Conservation (phyloP, 2,329 filamentous ascomycete genomes). For the Xylaria sp. region DNA sequence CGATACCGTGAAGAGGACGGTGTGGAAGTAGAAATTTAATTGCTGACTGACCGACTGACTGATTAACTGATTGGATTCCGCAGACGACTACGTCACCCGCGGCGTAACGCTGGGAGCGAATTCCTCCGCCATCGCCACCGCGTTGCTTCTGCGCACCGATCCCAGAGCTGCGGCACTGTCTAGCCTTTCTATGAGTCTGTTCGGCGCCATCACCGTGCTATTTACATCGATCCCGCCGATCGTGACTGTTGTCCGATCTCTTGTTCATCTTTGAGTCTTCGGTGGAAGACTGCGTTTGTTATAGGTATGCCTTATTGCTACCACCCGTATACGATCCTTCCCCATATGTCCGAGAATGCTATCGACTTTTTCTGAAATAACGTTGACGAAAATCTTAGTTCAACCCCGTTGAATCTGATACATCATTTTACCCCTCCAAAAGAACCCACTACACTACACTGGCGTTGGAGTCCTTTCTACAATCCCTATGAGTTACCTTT, state of each 20-base stretch:
- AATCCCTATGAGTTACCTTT: background rate
- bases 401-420: background rate
- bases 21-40: slow-evolving; percentile 1
- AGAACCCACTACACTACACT: too few relatives aligned
- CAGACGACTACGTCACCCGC: slow-evolving; percentile 72
- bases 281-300: background rate
- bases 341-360: background rate
- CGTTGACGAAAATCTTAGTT: background rate
- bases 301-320: background rate
- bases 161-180: slow-evolving; percentile 69
- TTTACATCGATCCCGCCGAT: slow-evolving; percentile 68
- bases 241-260: slow-evolving; percentile 58
- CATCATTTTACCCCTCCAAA: background rate
- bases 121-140: slow-evolving; percentile 69
- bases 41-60: too few relatives aligned
- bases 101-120: slow-evolving; percentile 71
- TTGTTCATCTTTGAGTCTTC: slow-evolving; percentile 57
- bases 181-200: slow-evolving; percentile 69
- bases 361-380: background rate
- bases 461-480: background rate
- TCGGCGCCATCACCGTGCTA: slow-evolving; percentile 68
- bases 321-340: background rate
- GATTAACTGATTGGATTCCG: background rate
- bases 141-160: slow-evolving; percentile 65
- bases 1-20: background rate